A percentile compares a stretch with the other conserved stretches of the same genome.
Conservation (phyloP, 352 stramenopile genomes). For the Blastocystis sp. region DNA sequence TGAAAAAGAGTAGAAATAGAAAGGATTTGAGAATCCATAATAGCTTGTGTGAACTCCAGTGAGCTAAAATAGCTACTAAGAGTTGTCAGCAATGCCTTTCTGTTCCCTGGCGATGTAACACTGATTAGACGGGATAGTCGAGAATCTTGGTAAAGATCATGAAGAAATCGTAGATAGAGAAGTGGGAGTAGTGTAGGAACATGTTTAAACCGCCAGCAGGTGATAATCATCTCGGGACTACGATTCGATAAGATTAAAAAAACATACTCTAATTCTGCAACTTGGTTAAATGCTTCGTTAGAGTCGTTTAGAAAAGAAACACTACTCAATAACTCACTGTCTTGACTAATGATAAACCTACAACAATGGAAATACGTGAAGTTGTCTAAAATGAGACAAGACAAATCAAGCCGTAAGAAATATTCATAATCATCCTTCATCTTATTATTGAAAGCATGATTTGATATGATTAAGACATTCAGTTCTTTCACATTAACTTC, state of each 20-base stretch:
- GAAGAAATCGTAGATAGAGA: not conserved
- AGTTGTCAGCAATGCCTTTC: not conserved
- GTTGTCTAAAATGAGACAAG: not conserved
- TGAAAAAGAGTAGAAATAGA: not conserved
- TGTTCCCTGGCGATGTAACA: not conserved
- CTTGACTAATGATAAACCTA: not conserved
- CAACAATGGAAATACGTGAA: not conserved
- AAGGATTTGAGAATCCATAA: not conserved
- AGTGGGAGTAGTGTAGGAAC: not conserved
- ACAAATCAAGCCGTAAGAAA: not conserved
- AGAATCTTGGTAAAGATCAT: not conserved
- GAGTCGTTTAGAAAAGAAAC: not conserved
- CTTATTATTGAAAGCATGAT: not conserved
- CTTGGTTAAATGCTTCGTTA: not conserved
- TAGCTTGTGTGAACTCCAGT: not conserved
- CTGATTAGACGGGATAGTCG: not conserved
- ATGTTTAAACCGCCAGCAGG: not conserved
- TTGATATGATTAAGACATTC: not conserved
- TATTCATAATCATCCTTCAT: not conserved
- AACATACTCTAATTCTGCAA: not conserved
- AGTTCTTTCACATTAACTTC: not conserved
- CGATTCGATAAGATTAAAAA: not conserved
- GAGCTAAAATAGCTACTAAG: not conserved
- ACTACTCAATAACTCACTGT: not conserved
- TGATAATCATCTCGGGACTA: not conserved